Evolutionary conservation across 441 rosid species (phyloP).

Genomic region (Biscutella laevigata): DNA sequence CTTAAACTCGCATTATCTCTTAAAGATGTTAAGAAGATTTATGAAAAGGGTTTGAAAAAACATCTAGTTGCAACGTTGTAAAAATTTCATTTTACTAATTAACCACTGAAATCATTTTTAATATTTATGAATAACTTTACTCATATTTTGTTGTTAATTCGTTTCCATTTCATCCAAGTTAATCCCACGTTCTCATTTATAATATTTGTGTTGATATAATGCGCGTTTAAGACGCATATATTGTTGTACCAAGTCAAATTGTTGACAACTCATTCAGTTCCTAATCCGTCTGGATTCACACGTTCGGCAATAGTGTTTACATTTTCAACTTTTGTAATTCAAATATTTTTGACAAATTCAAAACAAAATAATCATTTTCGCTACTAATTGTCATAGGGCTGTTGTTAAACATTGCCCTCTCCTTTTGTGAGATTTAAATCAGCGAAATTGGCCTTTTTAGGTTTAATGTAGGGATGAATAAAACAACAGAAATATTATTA

Average conservation of each 20-base stretch:
- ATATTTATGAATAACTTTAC: too few species aligned
- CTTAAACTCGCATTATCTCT: too few species aligned
- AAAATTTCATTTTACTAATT: too few species aligned
- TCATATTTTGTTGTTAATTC: neutral
- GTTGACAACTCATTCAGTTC: conserved; percentile 6
- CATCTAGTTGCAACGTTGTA: too few species aligned
- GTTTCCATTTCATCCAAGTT: neutral
- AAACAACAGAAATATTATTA: neutral
- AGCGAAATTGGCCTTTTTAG: conserved; percentile 6
- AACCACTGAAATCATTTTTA: too few species aligned
- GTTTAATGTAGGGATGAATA: neutral
- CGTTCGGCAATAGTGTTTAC: neutral
- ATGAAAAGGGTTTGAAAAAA: too few species aligned
- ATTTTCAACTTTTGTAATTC: too few species aligned
- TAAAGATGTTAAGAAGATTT: too few species aligned
- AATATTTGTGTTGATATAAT: neutral
- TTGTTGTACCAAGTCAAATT: neutral
- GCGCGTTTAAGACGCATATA: neutral
- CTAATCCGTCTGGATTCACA: conserved; percentile 4
- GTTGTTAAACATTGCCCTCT: neutral
- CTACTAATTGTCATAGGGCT: neutral
- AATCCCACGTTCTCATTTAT: conserved; percentile 9
- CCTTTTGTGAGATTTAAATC: neutral
- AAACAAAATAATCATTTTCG: neutral
- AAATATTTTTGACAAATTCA: neutral